Evolutionary conservation across 1,284 basidiomycete genomes (phyloP).

Genomic region (Athelia sp.): DNA sequence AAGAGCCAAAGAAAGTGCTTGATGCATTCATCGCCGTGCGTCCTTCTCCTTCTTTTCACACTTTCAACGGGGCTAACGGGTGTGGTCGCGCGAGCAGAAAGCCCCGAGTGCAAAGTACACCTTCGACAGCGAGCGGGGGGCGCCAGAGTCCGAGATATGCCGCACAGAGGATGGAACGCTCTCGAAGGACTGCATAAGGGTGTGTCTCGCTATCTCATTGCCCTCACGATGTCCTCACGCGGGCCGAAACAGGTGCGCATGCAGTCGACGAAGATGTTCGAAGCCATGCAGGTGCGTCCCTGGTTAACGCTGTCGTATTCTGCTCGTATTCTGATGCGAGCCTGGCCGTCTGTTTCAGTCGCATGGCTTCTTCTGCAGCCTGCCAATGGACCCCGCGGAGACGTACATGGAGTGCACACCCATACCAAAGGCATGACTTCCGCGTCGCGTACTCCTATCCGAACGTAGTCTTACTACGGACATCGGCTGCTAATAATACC

Average conservation of each 20-base stretch:
- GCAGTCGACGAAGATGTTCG: constrained; percentile 64
- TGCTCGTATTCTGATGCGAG: neutral
- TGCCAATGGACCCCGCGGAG: constrained; percentile 67
- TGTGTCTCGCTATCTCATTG: constrained; percentile 28
- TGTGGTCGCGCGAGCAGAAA: constrained; percentile 28
- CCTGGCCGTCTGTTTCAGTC: constrained; percentile 2
- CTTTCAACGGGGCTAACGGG: constrained; percentile 3
- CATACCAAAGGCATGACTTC: constrained; percentile 44
- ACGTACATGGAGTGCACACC: constrained; percentile 75
- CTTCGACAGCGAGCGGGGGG: constrained; percentile 57
- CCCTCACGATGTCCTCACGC: neutral
- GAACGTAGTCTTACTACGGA: too few relatives aligned
- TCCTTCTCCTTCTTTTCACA: constrained; percentile 5
- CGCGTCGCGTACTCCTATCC: too few relatives aligned
- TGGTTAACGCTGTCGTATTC: constrained; percentile 11
- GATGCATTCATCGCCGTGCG: constrained; percentile 20
- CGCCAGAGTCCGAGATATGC: constrained; percentile 60
- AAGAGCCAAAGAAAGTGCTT: neutral
- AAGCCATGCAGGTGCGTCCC: constrained; percentile 68
- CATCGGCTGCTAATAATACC: too few relatives aligned
- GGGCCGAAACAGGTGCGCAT: constrained; percentile 50
- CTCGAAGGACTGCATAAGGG: constrained; percentile 57
- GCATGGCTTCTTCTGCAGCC: constrained; percentile 65
- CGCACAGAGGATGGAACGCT: constrained; percentile 38
- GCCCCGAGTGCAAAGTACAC: constrained; percentile 48